Evolutionary conservation across 257 asterid genomes (phyloP).

Genomic region (Prunella vulgaris): DNA sequence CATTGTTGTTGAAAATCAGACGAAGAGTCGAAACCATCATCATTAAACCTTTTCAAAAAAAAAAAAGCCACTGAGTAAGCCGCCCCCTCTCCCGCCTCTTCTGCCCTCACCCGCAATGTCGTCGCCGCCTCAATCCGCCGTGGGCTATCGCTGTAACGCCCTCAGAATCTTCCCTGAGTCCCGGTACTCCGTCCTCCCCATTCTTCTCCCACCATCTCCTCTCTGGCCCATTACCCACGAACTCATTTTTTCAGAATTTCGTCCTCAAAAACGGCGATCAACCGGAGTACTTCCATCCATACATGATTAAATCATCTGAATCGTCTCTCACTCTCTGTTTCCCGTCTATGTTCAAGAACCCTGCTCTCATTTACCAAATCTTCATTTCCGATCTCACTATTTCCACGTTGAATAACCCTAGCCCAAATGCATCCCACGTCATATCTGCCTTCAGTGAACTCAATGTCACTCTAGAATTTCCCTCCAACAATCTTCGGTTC

Average conservation of each 20-base stretch:
- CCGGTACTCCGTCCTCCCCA: conserved; percentile 54
- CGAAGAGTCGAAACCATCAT: conserved; percentile 33
- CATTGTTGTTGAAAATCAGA: conserved; percentile 39
- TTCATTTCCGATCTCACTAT: conserved; percentile 59
- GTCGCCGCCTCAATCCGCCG: conserved; percentile 29
- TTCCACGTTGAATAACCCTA: conserved; percentile 43
- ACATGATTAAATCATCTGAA: conserved; percentile 50
- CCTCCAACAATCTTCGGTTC: conserved; percentile 61
- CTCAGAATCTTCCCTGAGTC: conserved; percentile 72
- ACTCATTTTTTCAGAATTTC: conserved; percentile 80
- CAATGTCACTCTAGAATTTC: conserved; percentile 71
- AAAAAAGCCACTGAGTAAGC: conserved; percentile 23
- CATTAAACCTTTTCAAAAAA: conserved; percentile 47
- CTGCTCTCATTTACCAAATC: conserved; percentile 60
- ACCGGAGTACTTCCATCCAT: conserved; percentile 83
- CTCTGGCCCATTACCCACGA: conserved; percentile 72
- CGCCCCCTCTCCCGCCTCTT: conserved; percentile 21
- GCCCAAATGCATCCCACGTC: conserved; percentile 42
- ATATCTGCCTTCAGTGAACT: conserved; percentile 69
- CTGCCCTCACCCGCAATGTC: conserved; percentile 23
- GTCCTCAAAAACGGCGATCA: conserved; percentile 84
- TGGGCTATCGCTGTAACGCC: conserved; percentile 20
- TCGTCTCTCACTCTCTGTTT: conserved; percentile 62
- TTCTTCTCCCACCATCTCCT: conserved; percentile 69
- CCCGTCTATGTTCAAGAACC: conserved; percentile 51